Evolutionary conservation across 495 filamentous ascomycete genomes (phyloP), one percentile per base, ranked within the genome.

Genomic region (Jackrogersella minutella): DNA sequence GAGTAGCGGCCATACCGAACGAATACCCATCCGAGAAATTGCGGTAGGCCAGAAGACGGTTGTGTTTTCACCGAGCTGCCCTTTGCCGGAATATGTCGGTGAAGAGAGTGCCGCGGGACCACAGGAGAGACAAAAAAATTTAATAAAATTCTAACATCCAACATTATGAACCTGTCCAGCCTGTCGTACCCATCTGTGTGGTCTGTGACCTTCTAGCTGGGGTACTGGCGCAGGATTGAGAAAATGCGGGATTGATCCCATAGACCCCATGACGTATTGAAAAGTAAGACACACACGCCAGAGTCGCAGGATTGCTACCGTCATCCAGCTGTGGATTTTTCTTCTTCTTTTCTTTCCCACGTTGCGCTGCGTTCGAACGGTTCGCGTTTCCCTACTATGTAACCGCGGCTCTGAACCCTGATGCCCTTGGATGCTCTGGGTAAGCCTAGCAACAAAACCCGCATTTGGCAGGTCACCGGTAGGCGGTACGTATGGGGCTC

Each of bases 1-100:
- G 72, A 69, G 70, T 43, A 52, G 33, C 72, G 72, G 72, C 44
- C 54, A 73, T 69, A 46, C 72, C 72, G 72, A 70, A 46, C 66
- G 72, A 70, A 71, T 73, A 40, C 43, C 56, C 44, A 56, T 53
- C 50, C 63, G 64, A 62, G 66, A 66, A 69, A 68, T 16, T 54
- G 44, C 65, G 70, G 67, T 57, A 64, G 58, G 30, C 63, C 63
- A 58, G 62, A 66, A 47, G 51, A 13, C 36, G 36, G 43, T 62
- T 66, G 43, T 57, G 28, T 19, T 53, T 63, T 70, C 46, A 67
- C 68, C 68, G 68, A 66, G 58, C 39, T 64, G 41, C 19, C 47
- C 53, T 62, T 31, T 67, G 39, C 52, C 56, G 56, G 61, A 56
- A 56, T 65, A 26, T 73, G 66, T 74, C 72, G 72, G 69, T 74